Evolutionary conservation across 148 eudicot species (phyloP).

Genomic region (Heliosperma pusillum): DNA sequence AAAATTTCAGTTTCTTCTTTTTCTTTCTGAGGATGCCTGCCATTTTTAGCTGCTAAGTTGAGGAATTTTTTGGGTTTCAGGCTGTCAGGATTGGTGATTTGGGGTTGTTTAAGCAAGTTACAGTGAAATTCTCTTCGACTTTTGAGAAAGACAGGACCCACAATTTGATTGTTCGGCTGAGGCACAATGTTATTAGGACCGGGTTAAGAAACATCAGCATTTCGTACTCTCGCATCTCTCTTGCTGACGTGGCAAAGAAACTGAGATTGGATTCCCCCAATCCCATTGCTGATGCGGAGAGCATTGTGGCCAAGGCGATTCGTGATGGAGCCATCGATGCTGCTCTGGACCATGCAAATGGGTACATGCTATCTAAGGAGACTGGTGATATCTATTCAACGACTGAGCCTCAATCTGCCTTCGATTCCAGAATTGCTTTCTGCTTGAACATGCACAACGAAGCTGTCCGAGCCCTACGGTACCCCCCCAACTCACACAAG

Average conservation of each 20-base stretch:
- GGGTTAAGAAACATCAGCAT: constrained; percentile 91
- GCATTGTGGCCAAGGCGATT: constrained; percentile 90
- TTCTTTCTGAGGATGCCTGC: not conserved
- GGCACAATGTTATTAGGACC: constrained; percentile 91
- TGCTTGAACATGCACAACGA: constrained; percentile 96
- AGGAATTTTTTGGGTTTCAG: constrained; percentile 28
- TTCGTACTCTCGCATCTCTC: constrained; percentile 87
- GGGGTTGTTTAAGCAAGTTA: constrained; percentile 67
- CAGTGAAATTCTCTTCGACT: constrained; percentile 69
- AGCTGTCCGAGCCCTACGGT: constrained; percentile 83
- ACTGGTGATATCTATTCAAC: constrained; percentile 93
- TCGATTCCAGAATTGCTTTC: constrained; percentile 90
- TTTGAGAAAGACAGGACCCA: constrained; percentile 72
- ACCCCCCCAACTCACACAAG: constrained; percentile 84
- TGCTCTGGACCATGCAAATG: constrained; percentile 75
- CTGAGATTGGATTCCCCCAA: constrained; percentile 73
- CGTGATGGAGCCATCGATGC: constrained; percentile 98
- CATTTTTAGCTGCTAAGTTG: not conserved
- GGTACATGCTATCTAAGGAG: constrained; percentile 91
- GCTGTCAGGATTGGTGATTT: constrained; percentile 94
- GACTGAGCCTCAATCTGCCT: constrained; percentile 87
- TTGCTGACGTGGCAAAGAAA: constrained; percentile 75
- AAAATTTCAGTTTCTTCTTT: not conserved
- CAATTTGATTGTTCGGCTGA: constrained; percentile 76
- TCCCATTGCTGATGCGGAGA: constrained; percentile 94